phyloP scores from a whole-genome alignment of 1,284 basidiomycete species.

The Fistulinella cinereoalba region DNA sequence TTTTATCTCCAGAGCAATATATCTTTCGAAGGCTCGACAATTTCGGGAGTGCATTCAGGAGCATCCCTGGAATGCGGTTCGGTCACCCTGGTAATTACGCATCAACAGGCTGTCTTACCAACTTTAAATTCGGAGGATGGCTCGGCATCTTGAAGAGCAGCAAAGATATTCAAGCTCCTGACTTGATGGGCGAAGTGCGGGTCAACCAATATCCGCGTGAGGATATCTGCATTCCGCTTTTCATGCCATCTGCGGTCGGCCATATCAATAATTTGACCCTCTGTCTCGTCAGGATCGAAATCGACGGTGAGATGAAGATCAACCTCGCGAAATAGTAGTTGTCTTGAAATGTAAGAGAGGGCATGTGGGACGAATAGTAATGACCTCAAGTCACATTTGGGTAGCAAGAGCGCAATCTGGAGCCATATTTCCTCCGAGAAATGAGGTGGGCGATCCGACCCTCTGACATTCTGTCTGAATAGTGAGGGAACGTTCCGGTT shows the following conservation, averaged over 20 bases:
- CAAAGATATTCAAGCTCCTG: constrained; percentile 56
- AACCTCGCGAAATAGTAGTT: constrained; percentile 60
- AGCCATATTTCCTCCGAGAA: constrained; percentile 72
- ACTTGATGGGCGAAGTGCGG: constrained; percentile 56
- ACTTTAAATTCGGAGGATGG: constrained; percentile 62
- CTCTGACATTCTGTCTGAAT: constrained; percentile 21
- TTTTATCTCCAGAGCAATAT: constrained; percentile 56
- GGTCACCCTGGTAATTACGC: not conserved
- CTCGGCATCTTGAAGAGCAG: constrained; percentile 44
- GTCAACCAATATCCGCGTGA: constrained; percentile 63
- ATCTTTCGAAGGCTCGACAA: constrained; percentile 55
- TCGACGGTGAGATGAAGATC: constrained; percentile 48
- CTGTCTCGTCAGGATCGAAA: constrained; percentile 30
- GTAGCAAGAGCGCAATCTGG: constrained; percentile 60
- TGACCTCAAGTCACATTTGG: constrained; percentile 62
- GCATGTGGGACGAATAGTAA: constrained; percentile 62
- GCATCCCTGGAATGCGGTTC: constrained; percentile 48
- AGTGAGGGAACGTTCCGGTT: not conserved
- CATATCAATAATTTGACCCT: constrained; percentile 13
- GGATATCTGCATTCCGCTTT: constrained; percentile 64
- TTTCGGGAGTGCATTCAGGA: constrained; percentile 64
- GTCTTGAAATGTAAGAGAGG: constrained; percentile 64
- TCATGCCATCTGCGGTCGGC: constrained; percentile 40
- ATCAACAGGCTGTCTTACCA: constrained; percentile 36
- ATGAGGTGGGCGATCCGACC: constrained; percentile 36